Percentiles rank a stretch among this genome's conserved stretches.
These are phyloP conservation scores for Penicillium verrucosum DNA, from an alignment of 2,329 filamentous ascomycete species.

Conservation along the genomic window DNA sequence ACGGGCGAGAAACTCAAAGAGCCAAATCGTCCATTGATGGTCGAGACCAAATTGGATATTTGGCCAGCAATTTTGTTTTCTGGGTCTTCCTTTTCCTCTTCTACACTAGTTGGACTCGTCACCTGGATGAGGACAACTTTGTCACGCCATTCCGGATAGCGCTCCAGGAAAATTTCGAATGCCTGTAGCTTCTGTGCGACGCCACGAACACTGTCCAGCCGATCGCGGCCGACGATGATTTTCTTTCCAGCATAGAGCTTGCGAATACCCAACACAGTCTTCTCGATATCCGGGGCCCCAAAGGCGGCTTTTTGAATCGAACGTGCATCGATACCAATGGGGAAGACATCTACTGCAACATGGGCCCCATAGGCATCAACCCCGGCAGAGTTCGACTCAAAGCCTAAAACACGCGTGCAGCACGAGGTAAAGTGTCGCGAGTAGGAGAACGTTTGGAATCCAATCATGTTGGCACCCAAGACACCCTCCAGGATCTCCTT, in stretches of 20 bases:
- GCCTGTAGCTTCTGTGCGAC: slow-evolving; percentile 95
- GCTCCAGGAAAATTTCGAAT: slow-evolving; percentile 86
- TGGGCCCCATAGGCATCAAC: slow-evolving; percentile 86
- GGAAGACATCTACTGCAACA: slow-evolving; percentile 88
- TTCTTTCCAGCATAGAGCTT: slow-evolving; percentile 84
- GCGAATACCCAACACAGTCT: slow-evolving; percentile 68
- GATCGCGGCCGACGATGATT: slow-evolving; percentile 90
- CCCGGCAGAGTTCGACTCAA: slow-evolving; percentile 77
- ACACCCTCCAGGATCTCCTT: slow-evolving; percentile 90
- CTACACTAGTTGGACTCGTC: slow-evolving; percentile 78
- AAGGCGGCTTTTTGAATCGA: slow-evolving; percentile 75
- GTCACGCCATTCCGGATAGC: slow-evolving; percentile 87
- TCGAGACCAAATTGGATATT: slow-evolving; percentile 84
- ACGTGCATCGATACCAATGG: slow-evolving; percentile 88
- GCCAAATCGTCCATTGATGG: slow-evolving; percentile 87
- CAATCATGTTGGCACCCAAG: slow-evolving; percentile 85
- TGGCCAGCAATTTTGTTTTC: slow-evolving; percentile 81
- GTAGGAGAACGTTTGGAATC: slow-evolving; percentile 94
- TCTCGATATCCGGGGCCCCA: slow-evolving; percentile 64
- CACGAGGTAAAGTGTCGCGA: slow-evolving; percentile 92
- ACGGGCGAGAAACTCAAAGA: slow-evolving; percentile 86
- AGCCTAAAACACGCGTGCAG: slow-evolving; percentile 86
- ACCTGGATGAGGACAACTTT: slow-evolving; percentile 94
- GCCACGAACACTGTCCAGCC: slow-evolving; percentile 87
- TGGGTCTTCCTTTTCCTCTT: slow-evolving; percentile 71